Evolutionary conservation across 108 stramenopile genomes (phyloP), one percentile per base, ranked within the genome.

Genomic region (Cyclotella baltica): DNA sequence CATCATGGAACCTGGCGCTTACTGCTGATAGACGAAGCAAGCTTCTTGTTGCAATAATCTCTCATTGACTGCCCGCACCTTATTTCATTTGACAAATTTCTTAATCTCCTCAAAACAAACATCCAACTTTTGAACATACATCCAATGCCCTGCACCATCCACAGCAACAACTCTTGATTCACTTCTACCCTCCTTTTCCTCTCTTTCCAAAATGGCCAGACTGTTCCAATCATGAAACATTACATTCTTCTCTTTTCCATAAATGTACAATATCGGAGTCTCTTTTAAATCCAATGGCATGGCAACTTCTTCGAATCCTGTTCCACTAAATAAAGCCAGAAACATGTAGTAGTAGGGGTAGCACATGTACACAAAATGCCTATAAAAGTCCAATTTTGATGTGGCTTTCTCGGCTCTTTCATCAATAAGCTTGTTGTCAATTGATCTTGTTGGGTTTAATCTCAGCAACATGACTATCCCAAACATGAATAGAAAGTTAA

Each of bases 261-360:
- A 85, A 28, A 88, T 72, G 55, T 77, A 88, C 73, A 88, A 58
- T 36, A 88, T 62, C 52, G 87, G 87, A 9, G 75, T 88, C 51
- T 65, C 43, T n/a, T 34, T 55, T 70, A 85, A 77, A 70, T 85
- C 70, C 28, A 76, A 43, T 5, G 84, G 84, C 16, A 85, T 22
- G 27, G 62, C 33, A 18, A 46, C 57, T 20, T 72, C n/a, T n/a
- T 33, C 59, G 3, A 70, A 30, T 30, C 40, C 22, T 10, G 20
- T 29, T 57, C 38, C 23, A 34, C 36, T 16, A n/a, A 76, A 19
- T 73, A 61, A 1, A 77, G 22, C 34, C 35, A 56, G 43, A 50
- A 85, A 85, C 52, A 81, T 63, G 59, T 81, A 31, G 28, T 46
- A 76, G 63, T 85, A 85, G 0, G 84, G 84, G 66, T 85, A 85